Base-by-base conservation (phyloP, 108 stramenopile species). In the Aurantiochytrium sp. region DNA sequence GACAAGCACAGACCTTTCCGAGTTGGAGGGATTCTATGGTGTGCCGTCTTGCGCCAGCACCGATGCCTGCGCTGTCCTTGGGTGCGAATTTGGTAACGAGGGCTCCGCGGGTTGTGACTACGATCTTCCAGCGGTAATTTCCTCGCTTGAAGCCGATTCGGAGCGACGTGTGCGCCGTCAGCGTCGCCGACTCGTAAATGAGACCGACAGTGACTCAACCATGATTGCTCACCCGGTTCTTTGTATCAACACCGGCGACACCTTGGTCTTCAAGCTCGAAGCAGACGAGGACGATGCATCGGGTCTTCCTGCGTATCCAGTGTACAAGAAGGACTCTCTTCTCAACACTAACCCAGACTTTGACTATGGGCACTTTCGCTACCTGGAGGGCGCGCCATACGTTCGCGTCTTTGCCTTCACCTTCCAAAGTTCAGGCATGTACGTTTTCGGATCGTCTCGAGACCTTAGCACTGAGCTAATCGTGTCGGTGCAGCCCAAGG, bases 291-390 rank as follows among this genome's bases (percentile, higher is more conserved):
- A 18, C 64, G 5, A 25, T 89, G 45, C 59, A 14, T 21, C 19
- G 28, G 60, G 49, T 4, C 88, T 88, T 57, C 90, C 60, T 29
- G 53, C 45, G 51, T 94, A 94, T 88, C 95, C 95, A 4, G 88
- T 93, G 53, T 95, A 95, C 76, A 76, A 91, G 64, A 94, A 94
- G 88, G 93, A 94, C 71, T 94, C 94, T 18, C 90, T 95, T 23
- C 91, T 95, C 29, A 95, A 95, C 88, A 92, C 92, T 0, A 94
- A 95, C 87, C 10, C 47, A 4, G 83, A 91, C 59, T 95, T 95
- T 90, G 95, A 95, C 88, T 95, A 94, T 71, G 91, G 92, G 21
- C 60, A 58, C 19, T 95, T 95, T 91, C 69, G 94, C 4, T 3
- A 47, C 6, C 58, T 95, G 28, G 91, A 89, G 21, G 88, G 72